These are phyloP conservation scores for Aspergillus chevalieri DNA, from an alignment of 2,329 filamentous ascomycete species.

Conservation along the genomic window DNA sequence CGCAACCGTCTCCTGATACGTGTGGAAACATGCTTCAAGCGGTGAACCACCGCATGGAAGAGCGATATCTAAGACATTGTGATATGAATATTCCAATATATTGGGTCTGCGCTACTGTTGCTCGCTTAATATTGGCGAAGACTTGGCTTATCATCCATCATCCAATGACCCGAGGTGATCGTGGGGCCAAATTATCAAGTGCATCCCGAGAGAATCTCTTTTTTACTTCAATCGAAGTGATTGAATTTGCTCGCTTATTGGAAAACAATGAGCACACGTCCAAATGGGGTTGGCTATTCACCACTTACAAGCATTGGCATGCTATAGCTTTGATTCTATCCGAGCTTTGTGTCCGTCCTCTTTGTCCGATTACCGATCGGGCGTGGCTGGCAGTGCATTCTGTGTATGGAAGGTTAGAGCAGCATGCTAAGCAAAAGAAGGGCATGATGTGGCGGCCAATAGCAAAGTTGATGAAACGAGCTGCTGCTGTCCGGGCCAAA, in stretches of 20 bases:
- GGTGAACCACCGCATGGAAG: slow-evolving; percentile 50
- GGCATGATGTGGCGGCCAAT: slow-evolving; percentile 60
- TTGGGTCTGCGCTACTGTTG: slow-evolving; percentile 63
- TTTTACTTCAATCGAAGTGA: slow-evolving; percentile 65
- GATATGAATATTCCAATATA: slow-evolving; percentile 51
- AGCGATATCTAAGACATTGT: slow-evolving; percentile 50
- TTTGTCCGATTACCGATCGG: slow-evolving; percentile 52
- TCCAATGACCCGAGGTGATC: slow-evolving; percentile 57
- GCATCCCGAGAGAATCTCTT: slow-evolving; percentile 65
- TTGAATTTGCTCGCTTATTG: slow-evolving; percentile 63
- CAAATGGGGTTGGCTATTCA: slow-evolving; percentile 62
- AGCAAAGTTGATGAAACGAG: slow-evolving; percentile 55
- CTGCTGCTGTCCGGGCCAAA: slow-evolving; percentile 47
- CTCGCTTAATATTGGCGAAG: slow-evolving; percentile 68
- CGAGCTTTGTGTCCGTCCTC: slow-evolving; percentile 53
- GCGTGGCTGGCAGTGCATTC: slow-evolving; percentile 54
- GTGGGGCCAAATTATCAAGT: slow-evolving; percentile 52
- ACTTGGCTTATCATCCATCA: slow-evolving; percentile 73
- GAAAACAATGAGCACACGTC: slow-evolving; percentile 57
- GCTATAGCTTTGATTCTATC: slow-evolving; percentile 44
- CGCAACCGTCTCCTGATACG: slow-evolving; percentile 22
- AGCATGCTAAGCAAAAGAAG: slow-evolving; percentile 36
- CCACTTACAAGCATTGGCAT: slow-evolving; percentile 62
- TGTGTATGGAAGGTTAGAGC: slow-evolving; percentile 35
- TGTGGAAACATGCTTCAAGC: slow-evolving; percentile 46